These are phyloP conservation scores for Penicillium sp. DNA, from an alignment of 2,329 filamentous ascomycete species.

Conservation along the genomic window DNA sequence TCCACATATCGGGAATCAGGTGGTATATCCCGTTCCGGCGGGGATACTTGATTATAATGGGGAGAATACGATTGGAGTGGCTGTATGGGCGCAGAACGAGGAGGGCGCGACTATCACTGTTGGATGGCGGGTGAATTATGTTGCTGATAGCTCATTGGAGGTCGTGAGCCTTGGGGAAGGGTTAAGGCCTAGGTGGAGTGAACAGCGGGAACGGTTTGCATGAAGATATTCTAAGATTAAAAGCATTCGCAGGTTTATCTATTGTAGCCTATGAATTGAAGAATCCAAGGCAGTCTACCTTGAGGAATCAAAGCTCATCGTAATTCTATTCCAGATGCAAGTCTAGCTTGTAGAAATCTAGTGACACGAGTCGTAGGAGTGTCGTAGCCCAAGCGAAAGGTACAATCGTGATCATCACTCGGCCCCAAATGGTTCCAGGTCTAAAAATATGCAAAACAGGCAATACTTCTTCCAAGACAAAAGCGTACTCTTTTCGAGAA, in stretches of 20 bases:
- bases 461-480: not conserved
- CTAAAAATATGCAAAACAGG: not conserved
- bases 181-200: conserved; percentile 51
- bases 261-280: not conserved
- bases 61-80: conserved; percentile 55
- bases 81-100: conserved; percentile 56
- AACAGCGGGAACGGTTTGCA: conserved; percentile 36
- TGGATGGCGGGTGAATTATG: conserved; percentile 53
- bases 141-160: conserved; percentile 50
- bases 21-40: conserved; percentile 56
- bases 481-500: not conserved
- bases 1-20: conserved; percentile 58
- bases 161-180: conserved; percentile 46
- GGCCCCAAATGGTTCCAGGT: not conserved
- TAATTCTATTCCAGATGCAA: not conserved
- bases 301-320: not conserved
- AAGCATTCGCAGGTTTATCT: no score
- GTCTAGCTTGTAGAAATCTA: not conserved
- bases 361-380: not conserved
- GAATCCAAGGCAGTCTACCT: not conserved
- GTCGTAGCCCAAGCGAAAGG: no score
- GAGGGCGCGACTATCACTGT: conserved; percentile 50
- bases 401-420: not conserved
- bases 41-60: conserved; percentile 57
- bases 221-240: not conserved